Base-by-base conservation (phyloP, 192 early-diverging fungal species). In the Entophlyctis luteolus region DNA sequence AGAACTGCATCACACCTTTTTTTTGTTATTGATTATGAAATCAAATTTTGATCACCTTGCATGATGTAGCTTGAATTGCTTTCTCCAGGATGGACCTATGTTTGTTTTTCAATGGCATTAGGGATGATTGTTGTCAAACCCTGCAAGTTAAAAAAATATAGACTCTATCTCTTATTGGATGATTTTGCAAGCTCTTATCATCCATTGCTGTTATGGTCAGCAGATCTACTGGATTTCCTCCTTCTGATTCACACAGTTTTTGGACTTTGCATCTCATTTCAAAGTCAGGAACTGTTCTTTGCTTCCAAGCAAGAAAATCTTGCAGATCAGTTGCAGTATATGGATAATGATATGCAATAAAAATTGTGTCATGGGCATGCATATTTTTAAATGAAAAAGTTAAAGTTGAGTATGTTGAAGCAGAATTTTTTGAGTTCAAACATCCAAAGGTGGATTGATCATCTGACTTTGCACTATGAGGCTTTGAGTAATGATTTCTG, bases 31-130 rank as follows among this genome's bases (percentile, higher is more conserved):
- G 65, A 31, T 20, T 45, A 67, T 67, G 14, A 56, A 25, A 25
- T 16, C 20, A 12, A 23, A 45, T 31, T 14, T 22, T 2, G 29
- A 29, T 4, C 53, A 66, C 72, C 77, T 36, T 83, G 63, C 76
- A 83, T 78, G 38, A 80, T 83, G 66, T 75, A 75, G 16, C 73
- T 77, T 12, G 81, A 72, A 57, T 80, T 80, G 34, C 72, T 70
- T 66, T 83, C 81, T 46, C 81, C 81, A n/a, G 81, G 81, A 75
- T 83, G 81, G 6, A 83, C 77, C 72, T 77, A n/a, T 45, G 0
- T 0, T 0, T 37, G 48, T 39, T 37, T 1, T 36, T 0, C 36
- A 39, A 8, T 6, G 1, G 35, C n/a, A 47, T 35, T 25, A 18
- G 46, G 27, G 18, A 52, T 8, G 65, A n/a, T 54, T 14, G 12